Percentiles rank a stretch among this genome's conserved stretches.
These are phyloP conservation scores for Geotrichum reessii DNA, from an alignment of 1,139 yeast species.

Conservation along the genomic window DNA sequence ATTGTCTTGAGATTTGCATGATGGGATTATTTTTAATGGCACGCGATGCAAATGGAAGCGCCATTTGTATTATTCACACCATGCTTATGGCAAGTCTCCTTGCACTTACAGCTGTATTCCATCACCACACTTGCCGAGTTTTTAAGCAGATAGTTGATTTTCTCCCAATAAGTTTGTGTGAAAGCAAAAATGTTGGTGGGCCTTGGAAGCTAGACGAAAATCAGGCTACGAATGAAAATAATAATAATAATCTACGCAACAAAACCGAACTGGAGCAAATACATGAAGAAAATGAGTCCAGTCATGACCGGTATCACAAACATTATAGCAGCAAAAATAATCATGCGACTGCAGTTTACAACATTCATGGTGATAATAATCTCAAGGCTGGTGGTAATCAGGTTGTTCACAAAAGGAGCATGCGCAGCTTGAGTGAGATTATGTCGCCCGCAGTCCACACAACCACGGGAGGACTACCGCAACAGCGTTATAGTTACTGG, in stretches of 20 bases:
- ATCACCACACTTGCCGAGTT: slow-evolving; percentile 15
- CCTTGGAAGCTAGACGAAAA: neutral
- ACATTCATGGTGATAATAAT: neutral
- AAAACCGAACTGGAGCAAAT: neutral
- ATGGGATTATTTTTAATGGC: slow-evolving; percentile 68
- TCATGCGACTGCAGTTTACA: neutral
- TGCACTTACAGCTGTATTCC: slow-evolving; percentile 18
- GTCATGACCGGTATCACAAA: too few species aligned
- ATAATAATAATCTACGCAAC: neutral
- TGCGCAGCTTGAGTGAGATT: slow-evolving; percentile 9
- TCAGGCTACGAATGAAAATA: neutral
- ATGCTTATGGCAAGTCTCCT: slow-evolving; percentile 19
- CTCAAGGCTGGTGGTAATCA: neutral
- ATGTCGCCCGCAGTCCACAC: slow-evolving; percentile 4
- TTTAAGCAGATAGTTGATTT: slow-evolving; percentile 18
- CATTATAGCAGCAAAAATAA: neutral
- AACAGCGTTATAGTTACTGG: neutral
- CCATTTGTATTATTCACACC: slow-evolving; percentile 25
- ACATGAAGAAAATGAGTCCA: neutral
- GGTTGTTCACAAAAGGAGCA: neutral
- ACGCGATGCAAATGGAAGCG: slow-evolving; percentile 41
- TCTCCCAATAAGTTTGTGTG: slow-evolving; percentile 15
- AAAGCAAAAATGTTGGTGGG: neutral
- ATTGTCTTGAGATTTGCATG: slow-evolving; percentile 71
- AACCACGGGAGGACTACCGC: neutral